Base-by-base conservation (phyloP, 1,284 basidiomycete species). In the Cryptococcus hybrid region DNA sequence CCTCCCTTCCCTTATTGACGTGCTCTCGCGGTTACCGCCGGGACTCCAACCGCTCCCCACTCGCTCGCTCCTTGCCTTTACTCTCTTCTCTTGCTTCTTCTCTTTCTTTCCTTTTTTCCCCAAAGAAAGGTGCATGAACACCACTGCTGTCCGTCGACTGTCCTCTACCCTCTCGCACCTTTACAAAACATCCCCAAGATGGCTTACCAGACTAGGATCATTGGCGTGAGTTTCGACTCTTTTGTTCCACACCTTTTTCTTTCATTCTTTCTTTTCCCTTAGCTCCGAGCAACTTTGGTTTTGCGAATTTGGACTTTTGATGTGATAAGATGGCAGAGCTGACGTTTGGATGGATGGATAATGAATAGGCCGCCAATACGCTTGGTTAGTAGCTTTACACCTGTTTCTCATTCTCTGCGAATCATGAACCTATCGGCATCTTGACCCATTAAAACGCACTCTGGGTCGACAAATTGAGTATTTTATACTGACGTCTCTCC, bases 361-460 rank as follows among this genome's bases (percentile, higher is more conserved):
- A 46, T 12, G 7, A 35, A 9, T 51, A 77, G 75, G 88, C 93
- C 55, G 84, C 90, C 70, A 90, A 97, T 84, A 96, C 94, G 58
- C 86, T 97, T 67, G 92, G 92, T 95, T 70, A 65, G 83, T 77
- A 13, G 34, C 47, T 36, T 30, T 5, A 39, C 30, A 5, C n/a
- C 5, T 42, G 6, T 39, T 45, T 42, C 38, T 11, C n/a, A 30
- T 50, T 37, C 48, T 37, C 15, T 30, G 34, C 11, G 13, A 49
- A 8, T 46, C 35, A 35, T 37, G 42, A 44, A 12, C 6, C 13
- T 5, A n/a, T 7, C 39, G 39, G 42, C 5, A 13, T 12, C 42
- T 44, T n/a, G 18, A n/a, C n/a, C n/a, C n/a, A n/a, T n/a, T n/a
- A n/a, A n/a, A n/a, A n/a, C n/a, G n/a, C n/a, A n/a, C n/a, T n/a